These are phyloP conservation scores for Protomyces macrosporus DNA, from an alignment of 1,139 yeast species.

Conservation along the genomic window DNA sequence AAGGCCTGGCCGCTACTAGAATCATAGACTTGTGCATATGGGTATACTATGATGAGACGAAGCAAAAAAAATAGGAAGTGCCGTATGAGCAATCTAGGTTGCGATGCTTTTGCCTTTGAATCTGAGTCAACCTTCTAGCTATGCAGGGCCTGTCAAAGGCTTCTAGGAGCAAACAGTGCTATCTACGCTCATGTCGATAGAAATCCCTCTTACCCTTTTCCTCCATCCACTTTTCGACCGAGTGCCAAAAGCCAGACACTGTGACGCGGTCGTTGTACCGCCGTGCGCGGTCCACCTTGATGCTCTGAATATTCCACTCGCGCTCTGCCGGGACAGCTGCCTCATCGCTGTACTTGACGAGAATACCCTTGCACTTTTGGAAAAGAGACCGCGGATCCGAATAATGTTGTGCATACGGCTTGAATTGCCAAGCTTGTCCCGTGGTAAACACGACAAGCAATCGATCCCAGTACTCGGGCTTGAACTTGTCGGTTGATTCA, in stretches of 20 bases:
- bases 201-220: slow-evolving; percentile 30
- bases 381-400: slow-evolving; percentile 73
- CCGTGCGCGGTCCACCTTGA: slow-evolving; percentile 72
- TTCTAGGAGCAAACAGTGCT: no score
- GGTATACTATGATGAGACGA: not conserved
- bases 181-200: slow-evolving; percentile 29
- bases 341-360: slow-evolving; percentile 71
- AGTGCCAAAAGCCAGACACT: slow-evolving; percentile 75
- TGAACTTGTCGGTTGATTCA: slow-evolving; percentile 81
- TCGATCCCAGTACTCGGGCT: slow-evolving; percentile 92
- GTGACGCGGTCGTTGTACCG: slow-evolving; percentile 87
- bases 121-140: not conserved
- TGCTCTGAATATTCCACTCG: slow-evolving; percentile 80
- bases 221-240: slow-evolving; percentile 41
- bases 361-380: slow-evolving; percentile 79
- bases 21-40: not conserved
- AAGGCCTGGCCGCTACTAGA: not conserved
- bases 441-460: slow-evolving; percentile 94
- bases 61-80: slow-evolving; percentile 1
- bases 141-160: no score
- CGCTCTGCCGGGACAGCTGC: slow-evolving; percentile 53
- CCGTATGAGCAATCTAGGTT: not conserved
- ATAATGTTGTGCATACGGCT: slow-evolving; percentile 62
- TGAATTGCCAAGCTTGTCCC: slow-evolving; percentile 96
- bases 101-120: not conserved